Conservation (phyloP, 2,329 filamentous ascomycete species). For the Fusarium musae region DNA sequence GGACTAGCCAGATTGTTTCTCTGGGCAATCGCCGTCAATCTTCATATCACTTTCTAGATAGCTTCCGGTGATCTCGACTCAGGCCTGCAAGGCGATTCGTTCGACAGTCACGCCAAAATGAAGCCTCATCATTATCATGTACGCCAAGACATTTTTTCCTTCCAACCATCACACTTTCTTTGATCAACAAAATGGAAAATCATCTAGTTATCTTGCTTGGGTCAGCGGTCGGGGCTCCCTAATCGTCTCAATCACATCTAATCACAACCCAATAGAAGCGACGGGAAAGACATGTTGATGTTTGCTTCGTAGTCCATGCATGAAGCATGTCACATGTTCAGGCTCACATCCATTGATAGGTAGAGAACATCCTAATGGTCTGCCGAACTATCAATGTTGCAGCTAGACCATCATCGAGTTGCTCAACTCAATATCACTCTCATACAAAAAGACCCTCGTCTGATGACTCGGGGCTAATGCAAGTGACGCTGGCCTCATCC, state of each 20-base stretch:
- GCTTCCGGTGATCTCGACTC: not conserved
- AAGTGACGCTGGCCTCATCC: slow-evolving; percentile 44
- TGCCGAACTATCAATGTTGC: not conserved
- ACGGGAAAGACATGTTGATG: not conserved
- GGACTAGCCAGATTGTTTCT: not conserved
- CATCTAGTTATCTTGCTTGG: not conserved
- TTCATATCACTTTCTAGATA: not conserved
- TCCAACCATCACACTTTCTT: slow-evolving; percentile 6
- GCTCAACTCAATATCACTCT: slow-evolving; percentile 15
- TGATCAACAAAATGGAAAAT: not conserved
- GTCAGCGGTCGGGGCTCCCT: not conserved
- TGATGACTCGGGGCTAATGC: slow-evolving; percentile 42
- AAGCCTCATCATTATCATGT: slow-evolving; percentile 7
- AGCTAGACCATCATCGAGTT: not conserved
- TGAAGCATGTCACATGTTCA: not conserved
- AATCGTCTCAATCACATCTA: slow-evolving; percentile 18
- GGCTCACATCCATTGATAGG: not conserved
- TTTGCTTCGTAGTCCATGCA: slow-evolving; percentile 23
- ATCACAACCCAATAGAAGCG: not conserved
- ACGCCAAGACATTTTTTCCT: slow-evolving; percentile 1
- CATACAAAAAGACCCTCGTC: slow-evolving; percentile 22
- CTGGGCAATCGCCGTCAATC: not conserved
- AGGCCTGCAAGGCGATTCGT: slow-evolving; percentile 5
- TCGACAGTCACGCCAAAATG: slow-evolving; percentile 8
- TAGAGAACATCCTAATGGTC: not conserved